Conservation (phyloP, 768 basidiomycete genomes). For the Hebeloma cylindrosporum region DNA sequence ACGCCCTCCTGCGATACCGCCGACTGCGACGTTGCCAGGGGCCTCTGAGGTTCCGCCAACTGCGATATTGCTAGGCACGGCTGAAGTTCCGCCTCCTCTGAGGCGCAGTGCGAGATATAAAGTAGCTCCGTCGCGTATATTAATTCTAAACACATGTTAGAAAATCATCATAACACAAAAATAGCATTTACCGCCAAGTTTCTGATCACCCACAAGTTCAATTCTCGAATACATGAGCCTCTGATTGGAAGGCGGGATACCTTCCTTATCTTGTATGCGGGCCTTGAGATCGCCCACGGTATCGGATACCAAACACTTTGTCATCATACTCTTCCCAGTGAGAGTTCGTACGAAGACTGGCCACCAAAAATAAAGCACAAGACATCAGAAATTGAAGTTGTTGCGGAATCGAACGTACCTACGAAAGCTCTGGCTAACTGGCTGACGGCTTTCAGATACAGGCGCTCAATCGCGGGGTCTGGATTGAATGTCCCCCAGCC, state of each 20-base stretch:
- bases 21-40: neutral
- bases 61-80: neutral
- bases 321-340: slow-evolving; percentile 17
- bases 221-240: slow-evolving; percentile 77
- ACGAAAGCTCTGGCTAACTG: neutral
- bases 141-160: neutral
- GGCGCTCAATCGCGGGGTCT: neutral
- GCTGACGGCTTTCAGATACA: neutral
- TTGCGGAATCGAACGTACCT: neutral
- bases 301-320: slow-evolving; percentile 14
- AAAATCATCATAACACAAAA: neutral
- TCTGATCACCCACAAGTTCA: slow-evolving; percentile 77
- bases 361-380: neutral
- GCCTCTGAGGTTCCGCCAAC: neutral
- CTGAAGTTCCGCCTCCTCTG: neutral
- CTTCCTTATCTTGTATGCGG: slow-evolving; percentile 28
- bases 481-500: neutral
- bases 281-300: slow-evolving; percentile 24
- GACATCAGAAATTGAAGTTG: neutral
- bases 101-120: neutral
- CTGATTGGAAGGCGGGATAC: slow-evolving; percentile 67
- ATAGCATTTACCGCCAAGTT: slow-evolving; percentile 29
- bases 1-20: neutral
- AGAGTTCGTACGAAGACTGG: slow-evolving; percentile 6
- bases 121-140: neutral